Evolutionary conservation across 2,329 filamentous ascomycete genomes (phyloP).

Genomic region (Daldinia sp.): DNA sequence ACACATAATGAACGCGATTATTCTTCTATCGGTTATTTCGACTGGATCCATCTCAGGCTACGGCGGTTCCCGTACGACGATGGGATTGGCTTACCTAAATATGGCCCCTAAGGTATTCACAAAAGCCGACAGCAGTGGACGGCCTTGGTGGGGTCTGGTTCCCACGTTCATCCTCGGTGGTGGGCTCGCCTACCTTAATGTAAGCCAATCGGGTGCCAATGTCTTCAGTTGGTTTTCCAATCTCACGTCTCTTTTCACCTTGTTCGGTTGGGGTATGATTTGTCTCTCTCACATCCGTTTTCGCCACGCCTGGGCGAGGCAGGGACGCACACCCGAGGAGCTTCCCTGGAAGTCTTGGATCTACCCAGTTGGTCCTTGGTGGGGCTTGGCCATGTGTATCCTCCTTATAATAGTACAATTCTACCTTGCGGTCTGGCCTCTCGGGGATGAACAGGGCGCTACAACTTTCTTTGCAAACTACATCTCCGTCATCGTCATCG

Average conservation of each 20-base stretch:
- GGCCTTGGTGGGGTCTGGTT: conserved; percentile 52
- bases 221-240: conserved; percentile 59
- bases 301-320: conserved; percentile 51
- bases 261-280: conserved; percentile 55
- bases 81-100: conserved; percentile 53
- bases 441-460: conserved; percentile 47
- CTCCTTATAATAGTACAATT: conserved; percentile 57
- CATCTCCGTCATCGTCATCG: conserved; percentile 53
- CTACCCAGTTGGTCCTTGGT: conserved; percentile 54
- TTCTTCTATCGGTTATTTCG: conserved; percentile 56
- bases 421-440: conserved; percentile 57
- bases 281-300: conserved; percentile 55
- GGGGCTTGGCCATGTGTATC: conserved; percentile 54
- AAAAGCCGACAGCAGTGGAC: conserved; percentile 48
- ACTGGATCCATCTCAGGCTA: conserved; percentile 55
- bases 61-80: conserved; percentile 53
- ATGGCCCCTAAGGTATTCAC: conserved; percentile 52
- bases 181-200: conserved; percentile 54
- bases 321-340: conserved; percentile 49
- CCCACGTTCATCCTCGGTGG: conserved; percentile 61
- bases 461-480: conserved; percentile 58
- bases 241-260: conserved; percentile 54
- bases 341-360: conserved; percentile 55
- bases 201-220: conserved; percentile 50
- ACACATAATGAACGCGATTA: conserved; percentile 58